These are phyloP conservation scores for Trichoderma asperellum DNA, from an alignment of 2,329 filamentous ascomycete species.

Conservation along the genomic window DNA sequence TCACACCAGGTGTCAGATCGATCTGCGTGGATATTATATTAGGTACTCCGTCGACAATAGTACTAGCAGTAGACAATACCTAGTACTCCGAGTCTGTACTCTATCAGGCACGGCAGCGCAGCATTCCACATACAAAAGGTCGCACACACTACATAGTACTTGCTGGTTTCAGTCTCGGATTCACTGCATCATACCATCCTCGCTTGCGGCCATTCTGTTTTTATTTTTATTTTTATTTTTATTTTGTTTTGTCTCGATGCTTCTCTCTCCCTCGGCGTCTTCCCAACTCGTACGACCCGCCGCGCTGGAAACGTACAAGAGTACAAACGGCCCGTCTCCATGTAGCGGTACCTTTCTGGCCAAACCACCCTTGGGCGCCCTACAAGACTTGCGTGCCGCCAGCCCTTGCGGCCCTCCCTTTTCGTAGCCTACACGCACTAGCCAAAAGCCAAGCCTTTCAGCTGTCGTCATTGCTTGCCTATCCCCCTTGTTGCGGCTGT, in stretches of 20 bases:
- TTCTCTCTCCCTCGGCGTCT: slow-evolving; percentile 9
- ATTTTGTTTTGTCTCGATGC: neutral
- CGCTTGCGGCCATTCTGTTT: neutral
- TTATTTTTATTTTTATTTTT: neutral
- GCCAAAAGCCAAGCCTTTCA: neutral
- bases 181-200: neutral
- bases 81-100: neutral
- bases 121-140: neutral
- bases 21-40: neutral
- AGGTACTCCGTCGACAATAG: neutral
- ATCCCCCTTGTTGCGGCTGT: neutral
- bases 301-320: neutral
- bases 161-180: too few species aligned
- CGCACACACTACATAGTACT: too few species aligned
- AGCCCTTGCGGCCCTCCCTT: neutral
- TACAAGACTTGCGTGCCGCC: neutral
- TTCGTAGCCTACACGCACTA: neutral
- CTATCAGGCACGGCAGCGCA: neutral
- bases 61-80: too few species aligned
- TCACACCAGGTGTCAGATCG: neutral
- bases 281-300: slow-evolving; percentile 20
- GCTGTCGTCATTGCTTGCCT: slow-evolving; percentile 22
- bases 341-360: neutral
- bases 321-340: neutral
- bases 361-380: too few species aligned